These are phyloP conservation scores for Canavalia ensiformis DNA, from an alignment of 306 rosid genomes.

Conservation along the genomic window DNA sequence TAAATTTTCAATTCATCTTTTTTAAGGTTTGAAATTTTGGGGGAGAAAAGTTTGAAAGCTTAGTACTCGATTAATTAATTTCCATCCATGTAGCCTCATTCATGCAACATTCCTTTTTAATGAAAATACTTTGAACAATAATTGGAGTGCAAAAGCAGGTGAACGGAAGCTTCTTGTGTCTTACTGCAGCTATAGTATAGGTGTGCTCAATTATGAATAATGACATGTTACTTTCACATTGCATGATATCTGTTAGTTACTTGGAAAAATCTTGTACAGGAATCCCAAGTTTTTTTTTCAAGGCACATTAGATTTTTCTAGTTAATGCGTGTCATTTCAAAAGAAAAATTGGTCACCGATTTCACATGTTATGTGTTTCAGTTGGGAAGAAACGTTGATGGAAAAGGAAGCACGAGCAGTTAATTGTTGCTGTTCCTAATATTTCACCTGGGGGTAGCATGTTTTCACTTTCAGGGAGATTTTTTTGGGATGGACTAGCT, in stretches of 20 bases:
- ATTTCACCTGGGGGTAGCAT: no score
- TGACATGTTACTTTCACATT: slow-evolving; percentile 26
- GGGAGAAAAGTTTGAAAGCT: slow-evolving; percentile 13
- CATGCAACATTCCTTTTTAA: slow-evolving; percentile 10
- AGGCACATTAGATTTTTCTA: no score
- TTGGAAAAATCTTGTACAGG: neutral
- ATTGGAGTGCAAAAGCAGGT: slow-evolving; percentile 14
- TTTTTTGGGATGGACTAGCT: no score
- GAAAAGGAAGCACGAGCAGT: no score
- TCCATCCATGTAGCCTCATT: slow-evolving; percentile 27
- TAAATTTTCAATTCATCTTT: neutral
- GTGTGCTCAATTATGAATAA: neutral
- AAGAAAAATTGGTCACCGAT: no score
- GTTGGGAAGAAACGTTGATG: no score
- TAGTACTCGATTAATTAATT: neutral
- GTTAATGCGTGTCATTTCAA: no score
- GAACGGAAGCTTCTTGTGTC: slow-evolving; percentile 26
- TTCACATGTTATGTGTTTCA: no score
- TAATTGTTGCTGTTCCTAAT: no score
- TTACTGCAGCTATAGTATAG: neutral
- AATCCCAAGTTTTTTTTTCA: neutral
- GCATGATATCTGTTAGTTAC: neutral
- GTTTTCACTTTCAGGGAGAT: no score
- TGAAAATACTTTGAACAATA: neutral
- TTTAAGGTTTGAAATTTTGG: slow-evolving; percentile 11